Evolutionary conservation across 2,329 filamentous ascomycete genomes (phyloP), one percentile per base, ranked within the genome.

Genomic region (Botrytis galanthina): DNA sequence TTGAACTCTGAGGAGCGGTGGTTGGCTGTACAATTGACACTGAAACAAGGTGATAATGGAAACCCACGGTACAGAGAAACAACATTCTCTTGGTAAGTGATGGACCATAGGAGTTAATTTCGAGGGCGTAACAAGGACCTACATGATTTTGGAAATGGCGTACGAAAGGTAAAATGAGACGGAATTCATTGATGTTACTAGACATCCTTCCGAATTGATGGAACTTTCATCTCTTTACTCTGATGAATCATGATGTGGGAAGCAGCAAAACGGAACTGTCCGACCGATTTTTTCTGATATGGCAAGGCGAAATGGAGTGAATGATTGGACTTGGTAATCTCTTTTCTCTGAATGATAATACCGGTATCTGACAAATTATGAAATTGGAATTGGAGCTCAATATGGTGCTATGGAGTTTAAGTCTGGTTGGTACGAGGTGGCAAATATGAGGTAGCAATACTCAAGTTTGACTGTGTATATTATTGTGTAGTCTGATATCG

Each of bases 61-160:
- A 75, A 75, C 39, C 75, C 76, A 62, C 74, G 74, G 46, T 79
- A 78, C 74, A 78, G 76, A 74, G 79, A 80, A 59, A 80, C 79
- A 54, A 80, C 78, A 71, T 80, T 80, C 77, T 80, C 78, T 75
- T 80, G 79, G 79, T 80, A 76, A 59, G 42, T 35, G 37, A 54
- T 46, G 39, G 60, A 35, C n/a, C 26, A 37, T 26, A 46, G 63
- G 63, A 73, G 62, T 70, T 60, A 66, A 54, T 70, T 37, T 61
- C 48, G 48, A 39, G 32, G 51, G 63, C 44, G 60, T 59, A 37
- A 64, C n/a, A 37, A 60, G 71, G 71, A 44, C 16, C 51, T 57
- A 37, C 14, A 57, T 59, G 18, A 26, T 69, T 69, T 57, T 57
- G 16, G n/a, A 39, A 54, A 46, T 46, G 71, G 63, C 63, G 70